Evolutionary conservation across 768 basidiomycete species (phyloP), one percentile per base, ranked within the genome.

Genomic region (Calocybe gangraenosa): DNA sequence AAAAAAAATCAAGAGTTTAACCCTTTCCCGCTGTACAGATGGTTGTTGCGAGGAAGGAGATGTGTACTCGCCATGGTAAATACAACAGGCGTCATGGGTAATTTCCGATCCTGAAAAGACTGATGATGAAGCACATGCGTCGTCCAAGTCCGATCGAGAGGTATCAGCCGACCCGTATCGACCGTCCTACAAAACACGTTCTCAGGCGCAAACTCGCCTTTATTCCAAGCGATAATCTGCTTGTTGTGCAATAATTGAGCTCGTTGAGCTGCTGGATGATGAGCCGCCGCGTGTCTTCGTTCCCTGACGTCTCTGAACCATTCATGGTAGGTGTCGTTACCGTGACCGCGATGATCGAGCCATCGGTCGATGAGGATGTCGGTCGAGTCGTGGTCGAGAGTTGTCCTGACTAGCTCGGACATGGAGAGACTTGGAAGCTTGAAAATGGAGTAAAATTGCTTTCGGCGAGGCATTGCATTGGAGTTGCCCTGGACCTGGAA

Each of bases 351-450:
- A 58, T 87, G 83, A 58, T 87, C 84, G 36, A 88, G 81, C 86
- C 86, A 88, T 61, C 82, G 84, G 71, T 88, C 84, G 66, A 88
- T 87, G 54, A 88, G 79, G 67, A 79, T 73, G 67, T 86, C 83
- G 1, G 85, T 86, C 14, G 81, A 74, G 53, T 85, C 81, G 67
- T 85, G 80, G 65, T 84, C 82, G 46, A 88, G 74, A 4, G 83
- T 85, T 33, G 84, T 87, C 65, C 82, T 81, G 43, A 87, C 79
- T 39, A 88, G 84, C 67, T 88, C 85, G 48, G 81, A 82, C 80
- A 85, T 86, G 33, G 77, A 74, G 45, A 88, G 75, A 21, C 69
- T 73, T 4, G 86, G 85, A 17, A 83, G 81, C 0, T 73, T 72
- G 52, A 83, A 75, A 17, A 80, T 74, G 32, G 83, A 86, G 60